Evolutionary conservation across 768 basidiomycete species (phyloP).

Genomic region (Xerocomus brunneocitrinus): DNA sequence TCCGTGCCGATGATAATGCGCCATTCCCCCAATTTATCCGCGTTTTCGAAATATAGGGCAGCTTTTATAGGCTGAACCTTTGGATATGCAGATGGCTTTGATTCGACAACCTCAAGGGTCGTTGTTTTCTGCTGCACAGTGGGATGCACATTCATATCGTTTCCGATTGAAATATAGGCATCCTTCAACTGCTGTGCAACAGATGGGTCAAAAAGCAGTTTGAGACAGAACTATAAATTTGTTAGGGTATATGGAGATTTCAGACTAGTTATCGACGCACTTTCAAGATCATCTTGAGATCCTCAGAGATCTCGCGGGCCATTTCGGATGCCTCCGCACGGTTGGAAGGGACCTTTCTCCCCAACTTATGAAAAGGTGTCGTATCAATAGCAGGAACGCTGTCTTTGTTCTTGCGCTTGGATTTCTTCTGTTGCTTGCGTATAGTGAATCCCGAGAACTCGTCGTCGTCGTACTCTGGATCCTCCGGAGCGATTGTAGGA

Average conservation of each 20-base stretch:
- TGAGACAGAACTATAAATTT: conserved; percentile 23
- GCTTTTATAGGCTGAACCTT: conserved; percentile 56
- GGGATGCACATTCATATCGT: neutral
- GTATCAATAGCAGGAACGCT: conserved; percentile 18
- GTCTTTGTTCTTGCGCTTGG: conserved; percentile 16
- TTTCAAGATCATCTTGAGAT: conserved; percentile 27
- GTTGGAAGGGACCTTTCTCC: conserved; percentile 23
- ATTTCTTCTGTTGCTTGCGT: conserved; percentile 28
- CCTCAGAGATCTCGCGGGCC: conserved; percentile 12
- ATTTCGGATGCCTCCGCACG: conserved; percentile 14
- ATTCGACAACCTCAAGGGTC: neutral
- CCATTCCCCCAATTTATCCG: conserved; percentile 63
- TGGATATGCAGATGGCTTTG: conserved; percentile 34
- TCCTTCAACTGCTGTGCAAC: conserved; percentile 8
- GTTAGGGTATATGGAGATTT: neutral
- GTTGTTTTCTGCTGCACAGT: neutral
- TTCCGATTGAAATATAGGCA: conserved; percentile 5
- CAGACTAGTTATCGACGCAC: conserved; percentile 13
- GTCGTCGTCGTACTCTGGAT: conserved; percentile 1
- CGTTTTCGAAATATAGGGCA: conserved; percentile 55
- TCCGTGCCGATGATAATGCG: conserved; percentile 49
- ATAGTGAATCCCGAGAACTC: conserved; percentile 4
- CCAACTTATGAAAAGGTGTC: conserved; percentile 29
- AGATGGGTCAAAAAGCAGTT: conserved; percentile 14
- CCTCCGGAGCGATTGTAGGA: neutral